These are phyloP conservation scores for Abortiporus biennis DNA, from an alignment of 1,284 basidiomycete species.

Conservation along the genomic window DNA sequence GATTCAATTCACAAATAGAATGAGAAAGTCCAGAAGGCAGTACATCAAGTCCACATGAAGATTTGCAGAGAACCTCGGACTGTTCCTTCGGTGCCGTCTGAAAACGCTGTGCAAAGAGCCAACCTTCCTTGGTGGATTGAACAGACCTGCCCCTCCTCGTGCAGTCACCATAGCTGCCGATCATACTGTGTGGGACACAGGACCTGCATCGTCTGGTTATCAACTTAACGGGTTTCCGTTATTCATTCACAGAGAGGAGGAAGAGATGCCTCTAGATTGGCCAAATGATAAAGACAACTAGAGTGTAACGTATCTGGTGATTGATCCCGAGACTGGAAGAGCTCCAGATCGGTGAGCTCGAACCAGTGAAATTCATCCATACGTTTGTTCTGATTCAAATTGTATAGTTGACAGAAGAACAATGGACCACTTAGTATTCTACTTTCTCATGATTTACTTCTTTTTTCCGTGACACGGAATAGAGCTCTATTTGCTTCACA, in stretches of 20 bases:
- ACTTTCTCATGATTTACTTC: background rate
- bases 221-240: slow-evolving; percentile 9
- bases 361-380: background rate
- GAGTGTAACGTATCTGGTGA: slow-evolving; percentile 11
- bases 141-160: slow-evolving; percentile 4
- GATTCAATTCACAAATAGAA: too few relatives aligned
- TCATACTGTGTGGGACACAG: slow-evolving; percentile 9
- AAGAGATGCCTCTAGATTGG: background rate
- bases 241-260: slow-evolving; percentile 9
- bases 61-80: slow-evolving; percentile 2
- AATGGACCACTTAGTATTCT: slow-evolving; percentile 10
- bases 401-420: slow-evolving; percentile 10
- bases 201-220: slow-evolving; percentile 7
- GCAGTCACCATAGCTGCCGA: background rate
- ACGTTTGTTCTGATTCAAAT: background rate
- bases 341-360: slow-evolving; percentile 7
- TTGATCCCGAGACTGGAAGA: slow-evolving; percentile 10
- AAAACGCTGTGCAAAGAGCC: slow-evolving; percentile 1
- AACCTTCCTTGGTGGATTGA: slow-evolving; percentile 6
- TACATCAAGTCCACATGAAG: slow-evolving; percentile 7
- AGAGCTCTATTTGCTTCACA: too few relatives aligned
- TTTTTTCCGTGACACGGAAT: too few relatives aligned
- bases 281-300: slow-evolving; percentile 7
- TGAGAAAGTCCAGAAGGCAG: slow-evolving; percentile 6
- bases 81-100: slow-evolving; percentile 2